Percentiles rank a stretch among this genome's conserved stretches.
Conservation (phyloP, 2,329 filamentous ascomycete species). For the Fusarium virguliforme region DNA sequence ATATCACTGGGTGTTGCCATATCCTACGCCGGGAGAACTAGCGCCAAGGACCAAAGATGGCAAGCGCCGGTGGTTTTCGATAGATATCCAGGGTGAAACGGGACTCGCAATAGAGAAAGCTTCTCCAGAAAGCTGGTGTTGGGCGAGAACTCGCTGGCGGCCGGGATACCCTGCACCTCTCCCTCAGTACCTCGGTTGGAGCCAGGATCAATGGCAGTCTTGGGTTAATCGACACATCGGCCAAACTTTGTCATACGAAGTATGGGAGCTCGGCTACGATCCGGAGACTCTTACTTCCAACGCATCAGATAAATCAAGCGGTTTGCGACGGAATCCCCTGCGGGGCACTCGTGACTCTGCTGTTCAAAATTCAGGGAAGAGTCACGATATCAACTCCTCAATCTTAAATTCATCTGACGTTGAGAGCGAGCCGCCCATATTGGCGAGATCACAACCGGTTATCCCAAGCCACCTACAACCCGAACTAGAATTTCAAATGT, state of each 20-base stretch:
- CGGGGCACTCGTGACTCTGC: slow-evolving; percentile 16
- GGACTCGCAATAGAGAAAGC: slow-evolving; percentile 10
- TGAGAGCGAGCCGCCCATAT: not conserved
- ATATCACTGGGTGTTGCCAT: slow-evolving; percentile 24
- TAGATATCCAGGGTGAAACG: slow-evolving; percentile 16
- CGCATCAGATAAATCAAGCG: slow-evolving; percentile 3
- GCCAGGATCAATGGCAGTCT: slow-evolving; percentile 27
- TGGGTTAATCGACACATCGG: slow-evolving; percentile 23
- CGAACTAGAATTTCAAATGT: slow-evolving; percentile 4
- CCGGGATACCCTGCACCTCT: slow-evolving; percentile 12
- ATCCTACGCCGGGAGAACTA: slow-evolving; percentile 18
- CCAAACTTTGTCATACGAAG: slow-evolving; percentile 17
- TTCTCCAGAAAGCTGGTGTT: slow-evolving; percentile 14
- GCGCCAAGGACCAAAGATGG: slow-evolving; percentile 23
- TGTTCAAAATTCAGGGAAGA: slow-evolving; percentile 2
- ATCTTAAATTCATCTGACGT: not conserved
- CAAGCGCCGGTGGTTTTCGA: slow-evolving; percentile 28
- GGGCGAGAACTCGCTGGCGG: slow-evolving; percentile 24
- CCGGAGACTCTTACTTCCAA: slow-evolving; percentile 7
- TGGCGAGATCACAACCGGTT: not conserved
- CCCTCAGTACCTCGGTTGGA: slow-evolving; percentile 27
- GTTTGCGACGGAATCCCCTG: slow-evolving; percentile 5
- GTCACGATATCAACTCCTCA: slow-evolving; percentile 13
- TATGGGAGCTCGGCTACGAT: slow-evolving; percentile 1
- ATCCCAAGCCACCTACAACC: slow-evolving; percentile 8